Evolutionary conservation across 176 grass and related monocot species (phyloP).

Genomic region (Dactylis glomerata): DNA sequence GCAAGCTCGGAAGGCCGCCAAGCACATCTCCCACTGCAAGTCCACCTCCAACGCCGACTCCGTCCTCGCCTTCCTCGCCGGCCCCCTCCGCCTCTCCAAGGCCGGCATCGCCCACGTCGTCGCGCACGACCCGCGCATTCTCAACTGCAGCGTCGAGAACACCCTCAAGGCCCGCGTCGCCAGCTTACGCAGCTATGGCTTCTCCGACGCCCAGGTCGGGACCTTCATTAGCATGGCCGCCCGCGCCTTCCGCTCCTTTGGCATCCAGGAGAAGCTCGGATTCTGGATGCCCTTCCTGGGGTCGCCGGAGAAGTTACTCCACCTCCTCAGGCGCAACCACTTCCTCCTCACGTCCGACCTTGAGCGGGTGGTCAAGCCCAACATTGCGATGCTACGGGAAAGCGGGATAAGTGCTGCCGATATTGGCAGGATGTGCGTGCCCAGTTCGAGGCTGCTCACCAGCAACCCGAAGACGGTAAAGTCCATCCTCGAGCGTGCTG

Average conservation of each 20-base stretch:
- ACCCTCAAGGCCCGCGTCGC: slow-evolving; percentile 39
- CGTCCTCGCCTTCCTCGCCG: slow-evolving; percentile 36
- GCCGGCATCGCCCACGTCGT: slow-evolving; percentile 32
- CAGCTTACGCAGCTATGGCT: slow-evolving; percentile 26
- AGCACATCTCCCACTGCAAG: slow-evolving; percentile 16
- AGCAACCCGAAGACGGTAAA: neutral
- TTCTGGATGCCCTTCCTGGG: slow-evolving; percentile 41
- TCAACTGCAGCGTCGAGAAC: slow-evolving; percentile 43
- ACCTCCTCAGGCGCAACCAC: slow-evolving; percentile 1
- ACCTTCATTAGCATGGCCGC: neutral
- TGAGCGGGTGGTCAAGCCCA: slow-evolving; percentile 40
- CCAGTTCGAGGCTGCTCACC: slow-evolving; percentile 38
- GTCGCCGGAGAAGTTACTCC: slow-evolving; percentile 31
- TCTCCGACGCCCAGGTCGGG: slow-evolving; percentile 28
- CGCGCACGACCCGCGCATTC: slow-evolving; percentile 22
- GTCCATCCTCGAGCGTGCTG: slow-evolving; percentile 14
- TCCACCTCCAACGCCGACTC: slow-evolving; percentile 24
- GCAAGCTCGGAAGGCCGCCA: slow-evolving; percentile 19
- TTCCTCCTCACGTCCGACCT: slow-evolving; percentile 29
- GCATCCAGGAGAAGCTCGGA: slow-evolving; percentile 41
- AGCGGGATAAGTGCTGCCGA: slow-evolving; percentile 12
- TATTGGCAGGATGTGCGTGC: slow-evolving; percentile 16
- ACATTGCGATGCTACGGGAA: slow-evolving; percentile 43
- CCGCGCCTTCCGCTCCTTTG: slow-evolving; percentile 4
- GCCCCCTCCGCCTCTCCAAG: slow-evolving; percentile 38